phyloP scores from a whole-genome alignment of 1,284 basidiomycete genomes.

The Peniophora sp. region DNA sequence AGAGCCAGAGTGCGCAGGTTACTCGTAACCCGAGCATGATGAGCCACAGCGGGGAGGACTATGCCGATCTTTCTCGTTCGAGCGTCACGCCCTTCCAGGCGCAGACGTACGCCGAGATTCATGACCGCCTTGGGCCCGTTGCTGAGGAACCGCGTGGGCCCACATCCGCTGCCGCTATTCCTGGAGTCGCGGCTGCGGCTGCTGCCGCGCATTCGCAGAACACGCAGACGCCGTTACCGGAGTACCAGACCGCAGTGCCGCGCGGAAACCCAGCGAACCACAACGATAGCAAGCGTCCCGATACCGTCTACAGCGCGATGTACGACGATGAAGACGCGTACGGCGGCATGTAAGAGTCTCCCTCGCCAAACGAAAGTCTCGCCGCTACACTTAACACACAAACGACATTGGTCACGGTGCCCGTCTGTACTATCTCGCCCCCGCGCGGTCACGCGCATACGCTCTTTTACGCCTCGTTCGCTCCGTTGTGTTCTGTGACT shows the following conservation, averaged over 20 bases:
- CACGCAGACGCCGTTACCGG: slow-evolving; percentile 39
- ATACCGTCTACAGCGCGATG: background rate
- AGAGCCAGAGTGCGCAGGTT: slow-evolving; percentile 2
- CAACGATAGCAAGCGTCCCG: background rate
- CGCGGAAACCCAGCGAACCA: slow-evolving; percentile 19
- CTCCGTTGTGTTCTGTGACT: too few species aligned
- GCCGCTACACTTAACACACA: too few species aligned
- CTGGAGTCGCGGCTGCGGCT: background rate
- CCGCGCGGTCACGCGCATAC: too few species aligned
- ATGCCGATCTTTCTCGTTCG: slow-evolving; percentile 54
- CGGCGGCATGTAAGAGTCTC: background rate
- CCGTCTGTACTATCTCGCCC: too few species aligned
- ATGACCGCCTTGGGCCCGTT: slow-evolving; percentile 28
- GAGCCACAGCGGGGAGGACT: slow-evolving; percentile 26
- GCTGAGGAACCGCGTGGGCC: slow-evolving; percentile 19
- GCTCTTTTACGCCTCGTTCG: too few species aligned
- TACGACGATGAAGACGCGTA: slow-evolving; percentile 3
- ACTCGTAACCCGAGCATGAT: slow-evolving; percentile 9
- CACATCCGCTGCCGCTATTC: slow-evolving; percentile 3
- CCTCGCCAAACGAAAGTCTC: too few species aligned
- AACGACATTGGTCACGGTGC: too few species aligned
- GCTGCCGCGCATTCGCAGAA: slow-evolving; percentile 13
- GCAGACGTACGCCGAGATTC: slow-evolving; percentile 64
- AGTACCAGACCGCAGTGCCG: slow-evolving; percentile 35
- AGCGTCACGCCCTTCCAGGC: slow-evolving; percentile 70